phyloP scores from a whole-genome alignment of 1,284 basidiomycete genomes.

The Athelia sp. region DNA sequence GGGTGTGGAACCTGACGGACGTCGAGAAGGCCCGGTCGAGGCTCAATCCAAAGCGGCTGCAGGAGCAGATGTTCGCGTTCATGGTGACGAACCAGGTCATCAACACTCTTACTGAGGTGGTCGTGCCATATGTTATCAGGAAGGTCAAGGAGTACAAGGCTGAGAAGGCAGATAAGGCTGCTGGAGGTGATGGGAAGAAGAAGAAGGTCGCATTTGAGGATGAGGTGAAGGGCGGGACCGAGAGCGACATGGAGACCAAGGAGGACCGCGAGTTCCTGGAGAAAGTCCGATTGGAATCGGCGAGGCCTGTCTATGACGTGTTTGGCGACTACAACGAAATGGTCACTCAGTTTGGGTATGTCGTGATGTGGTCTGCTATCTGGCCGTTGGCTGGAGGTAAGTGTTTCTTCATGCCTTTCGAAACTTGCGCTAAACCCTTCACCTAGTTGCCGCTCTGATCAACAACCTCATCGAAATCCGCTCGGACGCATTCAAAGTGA shows the following conservation, averaged over 20 bases:
- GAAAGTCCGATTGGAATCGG: conserved; percentile 72
- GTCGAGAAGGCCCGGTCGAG: conserved; percentile 44
- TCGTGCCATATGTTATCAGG: conserved; percentile 77
- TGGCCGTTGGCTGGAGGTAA: conserved; percentile 89
- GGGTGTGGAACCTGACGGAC: conserved; percentile 43
- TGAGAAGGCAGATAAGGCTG: conserved; percentile 25
- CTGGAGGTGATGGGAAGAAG: conserved; percentile 27
- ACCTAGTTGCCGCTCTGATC: conserved; percentile 61
- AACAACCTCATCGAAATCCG: conserved; percentile 93
- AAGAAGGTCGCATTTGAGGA: conserved; percentile 68
- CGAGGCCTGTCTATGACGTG: conserved; percentile 76
- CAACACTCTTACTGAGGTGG: conserved; percentile 80
- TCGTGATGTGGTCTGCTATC: conserved; percentile 88
- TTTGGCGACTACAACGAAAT: conserved; percentile 93
- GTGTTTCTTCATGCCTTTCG: conserved; percentile 20
- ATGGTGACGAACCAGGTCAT: conserved; percentile 90
- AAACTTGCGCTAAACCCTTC: conserved; percentile 3
- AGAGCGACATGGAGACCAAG: conserved; percentile 14
- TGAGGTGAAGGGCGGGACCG: conserved; percentile 40
- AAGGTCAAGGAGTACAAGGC: conserved; percentile 48
- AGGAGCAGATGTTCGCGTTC: conserved; percentile 93
- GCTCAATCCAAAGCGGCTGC: conserved; percentile 67
- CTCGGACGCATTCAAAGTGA: conserved; percentile 94
- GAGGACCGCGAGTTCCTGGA: conserved; percentile 75
- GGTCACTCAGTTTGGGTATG: conserved; percentile 93